A percentile compares a stretch with the other conserved stretches of the same genome.
Evolutionary conservation across 2,329 filamentous ascomycete species (phyloP).

Genomic region (Tolypocladium paradoxum): DNA sequence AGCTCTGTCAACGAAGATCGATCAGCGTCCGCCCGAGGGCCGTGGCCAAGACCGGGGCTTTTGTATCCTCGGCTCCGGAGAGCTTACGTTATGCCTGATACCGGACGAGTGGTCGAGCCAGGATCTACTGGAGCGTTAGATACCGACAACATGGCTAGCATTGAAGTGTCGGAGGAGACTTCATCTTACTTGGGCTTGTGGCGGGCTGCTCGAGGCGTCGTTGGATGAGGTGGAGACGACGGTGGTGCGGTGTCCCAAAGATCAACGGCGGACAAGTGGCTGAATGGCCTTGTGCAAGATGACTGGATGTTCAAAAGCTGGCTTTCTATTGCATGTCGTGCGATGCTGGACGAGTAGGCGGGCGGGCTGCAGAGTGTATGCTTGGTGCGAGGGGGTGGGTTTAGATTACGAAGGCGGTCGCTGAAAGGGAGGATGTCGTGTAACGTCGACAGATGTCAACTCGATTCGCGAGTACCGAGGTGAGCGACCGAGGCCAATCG

Average conservation of each 20-base stretch:
- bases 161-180: background rate
- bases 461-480: background rate
- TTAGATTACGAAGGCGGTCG: background rate
- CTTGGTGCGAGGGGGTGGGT: background rate
- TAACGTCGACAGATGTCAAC: constrained; percentile 1
- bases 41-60: background rate
- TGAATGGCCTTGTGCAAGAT: background rate
- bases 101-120: background rate
- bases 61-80: background rate
- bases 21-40: background rate
- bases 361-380: background rate
- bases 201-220: background rate
- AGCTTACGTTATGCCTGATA: background rate
- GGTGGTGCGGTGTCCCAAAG: background rate
- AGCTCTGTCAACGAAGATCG: background rate
- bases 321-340: constrained; percentile 11
- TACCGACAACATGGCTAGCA: background rate
- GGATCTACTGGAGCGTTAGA: background rate
- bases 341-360: constrained; percentile 3
- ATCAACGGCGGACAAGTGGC: constrained; percentile 1
- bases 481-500: background rate
- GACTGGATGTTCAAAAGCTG: constrained; percentile 1
- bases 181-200: background rate
- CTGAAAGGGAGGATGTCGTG: background rate
- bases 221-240: background rate